Base-by-base conservation (phyloP, 2,329 filamentous ascomycete genomes). In the Chaetomium strumarium region DNA sequence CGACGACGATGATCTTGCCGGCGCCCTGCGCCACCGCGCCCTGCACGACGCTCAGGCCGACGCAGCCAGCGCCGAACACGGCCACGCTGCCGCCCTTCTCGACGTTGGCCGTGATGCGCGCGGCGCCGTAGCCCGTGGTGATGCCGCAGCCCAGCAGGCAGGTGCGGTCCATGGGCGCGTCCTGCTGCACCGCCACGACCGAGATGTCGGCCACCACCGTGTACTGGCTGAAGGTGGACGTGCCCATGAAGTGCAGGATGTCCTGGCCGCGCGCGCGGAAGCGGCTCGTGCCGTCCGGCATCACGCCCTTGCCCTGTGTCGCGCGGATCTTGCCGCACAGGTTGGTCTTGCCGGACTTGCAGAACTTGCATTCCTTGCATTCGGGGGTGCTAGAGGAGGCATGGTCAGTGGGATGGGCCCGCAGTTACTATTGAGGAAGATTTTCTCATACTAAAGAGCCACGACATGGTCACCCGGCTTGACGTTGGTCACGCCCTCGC, bases 341-440 rank as follows among this genome's bases (percentile, higher is more conserved):
- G 75, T 97, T 97, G 66, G 92, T 97, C 85, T 99, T 99, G 75
- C 92, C 93, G 39, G 92, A 97, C 74, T 90, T 93, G 86, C 93
- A 99, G 81, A 97, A 97, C 78, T 97, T 97, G 84, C 93, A 99
- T 73, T 97, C 92, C 63, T 83, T 79, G 78, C 93, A 97, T 77
- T 97, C 92, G 60, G 93, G 93, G 43, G 91, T 97, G 79, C 90
- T 95, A 66, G 37, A 39, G 2, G 36, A 29, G 17, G n/a, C 19
- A 40, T 16, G 17, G 31, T 20, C 52, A 60, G 64, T 14, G 7
- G 40, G 33, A 33, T 44, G 40, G 50, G n/a, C n/a, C n/a, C n/a
- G n/a, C n/a, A n/a, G n/a, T n/a, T n/a, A n/a, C n/a, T n/a, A n/a
- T n/a, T n/a, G n/a, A n/a, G n/a, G n/a, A n/a, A n/a, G n/a, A n/a